Evolutionary conservation across 1,139 yeast species (phyloP), one percentile per base, ranked within the genome.

Genomic region (Scheffersomyces segobiensis): DNA sequence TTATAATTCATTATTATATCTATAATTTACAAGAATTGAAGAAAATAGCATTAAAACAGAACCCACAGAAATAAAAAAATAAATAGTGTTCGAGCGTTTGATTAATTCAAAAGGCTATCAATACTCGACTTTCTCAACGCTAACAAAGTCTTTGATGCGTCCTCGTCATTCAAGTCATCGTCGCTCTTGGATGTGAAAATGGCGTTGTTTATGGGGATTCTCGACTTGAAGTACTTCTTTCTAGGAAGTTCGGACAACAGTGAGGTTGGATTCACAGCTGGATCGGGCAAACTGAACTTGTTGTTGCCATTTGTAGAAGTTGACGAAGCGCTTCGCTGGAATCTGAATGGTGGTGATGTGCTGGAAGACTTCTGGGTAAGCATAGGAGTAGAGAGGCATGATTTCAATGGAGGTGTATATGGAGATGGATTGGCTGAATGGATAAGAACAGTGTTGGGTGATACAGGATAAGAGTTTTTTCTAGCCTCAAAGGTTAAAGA

Each of bases 101-200:
- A 57, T 59, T 67, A 80, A 63, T 80, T 80, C 57, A 80, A 71
- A 57, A 80, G 71, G 60, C 75, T 76, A 56, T 78, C 82, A 48
- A 78, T 77, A 56, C 78, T 75, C 52, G 82, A 80, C 66, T 80
- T 79, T 55, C 83, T 71, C 64, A 82, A 72, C 1, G 81, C 72
- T 54, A 82, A 64, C 55, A 82, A 71, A 0, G 83, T 77, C 55
- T 75, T 76, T 1, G 82, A 74, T 3, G 85, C 84, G 59, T 73
- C 78, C 51, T 75, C 74, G 10, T 73, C 76, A 14, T 70, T 62
- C 24, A 70, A 58, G 55, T 65, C 55, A 47, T 57, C 50, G 14
- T 53, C 60, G 52, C 53, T 53, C 21, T 42, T 54, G 53, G 53
- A 60, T 60, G 22, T 58, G 49, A 62, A 62, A 3, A 68, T 54